Conservation (phyloP, 2,329 filamentous ascomycete species). For the Arthrobotrys sphaeroides region DNA sequence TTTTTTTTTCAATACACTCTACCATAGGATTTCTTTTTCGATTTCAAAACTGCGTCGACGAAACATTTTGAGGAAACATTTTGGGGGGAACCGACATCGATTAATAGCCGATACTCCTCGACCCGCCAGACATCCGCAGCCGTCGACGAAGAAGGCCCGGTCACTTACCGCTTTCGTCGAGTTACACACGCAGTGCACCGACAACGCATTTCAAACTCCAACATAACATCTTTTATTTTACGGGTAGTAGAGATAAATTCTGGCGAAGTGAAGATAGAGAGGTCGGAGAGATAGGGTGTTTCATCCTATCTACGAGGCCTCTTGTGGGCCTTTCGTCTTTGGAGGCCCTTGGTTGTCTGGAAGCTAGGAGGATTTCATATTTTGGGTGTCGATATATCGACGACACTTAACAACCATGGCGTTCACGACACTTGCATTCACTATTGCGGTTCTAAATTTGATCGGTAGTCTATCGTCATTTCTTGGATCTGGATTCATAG, state of each 20-base stretch:
- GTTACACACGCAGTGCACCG: background rate
- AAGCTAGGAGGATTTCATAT: background rate
- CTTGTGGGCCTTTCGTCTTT: slow-evolving; percentile 1
- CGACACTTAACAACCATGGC: slow-evolving; percentile 12
- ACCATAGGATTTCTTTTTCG: slow-evolving; percentile 2
- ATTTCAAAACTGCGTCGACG: background rate
- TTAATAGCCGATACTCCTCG: too few relatives aligned
- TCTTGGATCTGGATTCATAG: slow-evolving; percentile 50
- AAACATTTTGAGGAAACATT: slow-evolving; percentile 2
- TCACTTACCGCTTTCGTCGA: slow-evolving; percentile 12
- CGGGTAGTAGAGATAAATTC: background rate
- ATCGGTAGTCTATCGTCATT: slow-evolving; percentile 50
- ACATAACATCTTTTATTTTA: background rate
- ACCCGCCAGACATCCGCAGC: too few relatives aligned
- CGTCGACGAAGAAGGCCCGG: too few relatives aligned
- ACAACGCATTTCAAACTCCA: slow-evolving; percentile 1
- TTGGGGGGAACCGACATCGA: too few relatives aligned
- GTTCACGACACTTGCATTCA: slow-evolving; percentile 34
- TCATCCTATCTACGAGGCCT: slow-evolving; percentile 5
- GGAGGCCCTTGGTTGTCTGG: background rate
- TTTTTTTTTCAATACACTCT: background rate
- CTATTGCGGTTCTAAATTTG: slow-evolving; percentile 40
- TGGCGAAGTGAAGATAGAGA: background rate
- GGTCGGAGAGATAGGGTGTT: background rate
- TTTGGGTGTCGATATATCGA: background rate